These are phyloP conservation scores for Saccharomycopsis hybrid DNA, from an alignment of 1,139 yeast species.

Conservation along the genomic window DNA sequence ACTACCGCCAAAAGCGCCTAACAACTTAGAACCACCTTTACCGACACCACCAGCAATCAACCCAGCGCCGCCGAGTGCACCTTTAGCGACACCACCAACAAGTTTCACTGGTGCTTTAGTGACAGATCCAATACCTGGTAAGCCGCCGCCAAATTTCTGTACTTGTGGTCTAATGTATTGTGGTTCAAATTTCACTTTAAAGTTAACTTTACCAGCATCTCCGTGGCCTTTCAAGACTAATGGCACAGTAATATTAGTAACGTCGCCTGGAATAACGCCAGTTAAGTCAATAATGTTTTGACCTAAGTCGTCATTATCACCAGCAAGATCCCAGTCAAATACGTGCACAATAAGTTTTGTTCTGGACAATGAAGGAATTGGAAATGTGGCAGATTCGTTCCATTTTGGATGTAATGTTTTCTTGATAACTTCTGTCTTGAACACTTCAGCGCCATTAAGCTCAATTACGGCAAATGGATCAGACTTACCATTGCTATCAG, in stretches of 20 bases:
- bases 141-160: constrained; percentile 30
- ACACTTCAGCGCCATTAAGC: constrained; percentile 48
- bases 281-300: constrained; percentile 43
- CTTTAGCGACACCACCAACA: constrained; percentile 25
- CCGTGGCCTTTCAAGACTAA: constrained; percentile 43
- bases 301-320: constrained; percentile 58
- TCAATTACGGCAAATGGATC: constrained; percentile 56
- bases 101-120: constrained; percentile 27
- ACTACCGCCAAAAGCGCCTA: constrained; percentile 25
- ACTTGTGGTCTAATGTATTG: constrained; percentile 59
- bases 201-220: constrained; percentile 40
- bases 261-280: constrained; percentile 38
- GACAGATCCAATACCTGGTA: constrained; percentile 31
- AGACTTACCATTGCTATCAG: constrained; percentile 67
- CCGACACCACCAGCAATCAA: constrained; percentile 40
- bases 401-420: constrained; percentile 64
- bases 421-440: constrained; percentile 54
- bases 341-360: constrained; percentile 43
- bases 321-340: constrained; percentile 75
- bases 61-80: constrained; percentile 32
- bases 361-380: constrained; percentile 57
- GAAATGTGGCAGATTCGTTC: constrained; percentile 56
- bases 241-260: constrained; percentile 39
- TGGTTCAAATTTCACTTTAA: constrained; percentile 54
- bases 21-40: constrained; percentile 38